These are phyloP conservation scores for Neohortaea acidophila DNA, from an alignment of 495 filamentous ascomycete genomes.

Conservation along the genomic window DNA sequence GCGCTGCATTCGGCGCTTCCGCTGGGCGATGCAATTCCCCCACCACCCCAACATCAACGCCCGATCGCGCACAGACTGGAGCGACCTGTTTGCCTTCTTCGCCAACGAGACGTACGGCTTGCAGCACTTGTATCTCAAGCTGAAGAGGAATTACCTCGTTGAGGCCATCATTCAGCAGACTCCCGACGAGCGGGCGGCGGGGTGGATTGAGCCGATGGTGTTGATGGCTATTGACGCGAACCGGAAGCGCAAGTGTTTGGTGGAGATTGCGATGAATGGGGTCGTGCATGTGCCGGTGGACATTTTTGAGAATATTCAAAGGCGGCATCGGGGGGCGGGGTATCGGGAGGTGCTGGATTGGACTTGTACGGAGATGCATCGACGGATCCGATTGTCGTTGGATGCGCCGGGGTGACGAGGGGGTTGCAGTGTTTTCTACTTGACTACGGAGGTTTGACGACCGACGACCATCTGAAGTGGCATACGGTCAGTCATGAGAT, in stretches of 20 bases:
- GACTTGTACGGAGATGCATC: slow-evolving; percentile 4
- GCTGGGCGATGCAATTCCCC: slow-evolving; percentile 10
- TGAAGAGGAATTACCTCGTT: slow-evolving; percentile 4
- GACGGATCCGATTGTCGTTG: slow-evolving; percentile 7
- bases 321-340: not conserved
- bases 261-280: slow-evolving; percentile 11
- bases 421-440: too few species aligned
- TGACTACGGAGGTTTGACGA: too few species aligned
- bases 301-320: not conserved
- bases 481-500: too few species aligned
- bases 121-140: slow-evolving; percentile 5
- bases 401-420: slow-evolving; percentile 3
- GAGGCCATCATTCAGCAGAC: slow-evolving; percentile 6
- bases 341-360: not conserved
- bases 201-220: slow-evolving; percentile 14
- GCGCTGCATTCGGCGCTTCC: slow-evolving; percentile 14
- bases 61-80: slow-evolving; percentile 12
- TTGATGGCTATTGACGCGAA: slow-evolving; percentile 8
- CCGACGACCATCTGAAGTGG: too few species aligned
- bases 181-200: slow-evolving; percentile 5
- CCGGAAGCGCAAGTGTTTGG: slow-evolving; percentile 8
- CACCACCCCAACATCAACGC: slow-evolving; percentile 14
- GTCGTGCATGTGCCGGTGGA: slow-evolving; percentile 5
- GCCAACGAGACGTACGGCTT: slow-evolving; percentile 8
- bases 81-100: slow-evolving; percentile 14